A percentile compares a stretch with the other conserved stretches of the same genome.
Evolutionary conservation across 176 grass and related monocot genomes (phyloP).

Genomic region (Leersia perrieri): DNA sequence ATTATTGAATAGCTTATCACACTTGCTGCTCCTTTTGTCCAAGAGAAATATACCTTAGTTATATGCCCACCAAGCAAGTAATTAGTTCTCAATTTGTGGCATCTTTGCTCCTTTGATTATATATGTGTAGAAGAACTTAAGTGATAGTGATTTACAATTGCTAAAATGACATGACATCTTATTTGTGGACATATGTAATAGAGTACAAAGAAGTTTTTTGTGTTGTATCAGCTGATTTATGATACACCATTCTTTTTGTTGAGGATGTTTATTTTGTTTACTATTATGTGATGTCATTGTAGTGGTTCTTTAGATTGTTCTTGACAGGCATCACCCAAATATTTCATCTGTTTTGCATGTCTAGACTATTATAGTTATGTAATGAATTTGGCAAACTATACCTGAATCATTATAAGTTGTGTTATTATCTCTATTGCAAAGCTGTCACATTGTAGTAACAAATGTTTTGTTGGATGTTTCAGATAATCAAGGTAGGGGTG

Average conservation of each 20-base stretch:
- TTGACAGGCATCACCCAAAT: neutral
- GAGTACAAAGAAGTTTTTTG: slow-evolving; percentile 18
- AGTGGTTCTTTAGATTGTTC: neutral
- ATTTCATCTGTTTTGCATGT: neutral
- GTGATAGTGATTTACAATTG: neutral
- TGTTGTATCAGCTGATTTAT: slow-evolving; percentile 8
- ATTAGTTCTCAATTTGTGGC: slow-evolving; percentile 17
- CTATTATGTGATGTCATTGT: neutral
- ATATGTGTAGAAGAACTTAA: neutral
- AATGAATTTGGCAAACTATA: neutral
- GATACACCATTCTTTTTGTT: neutral
- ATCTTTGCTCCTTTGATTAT: neutral
- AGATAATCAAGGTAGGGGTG: slow-evolving; percentile 48
- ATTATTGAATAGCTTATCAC: neutral
- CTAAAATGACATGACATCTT: neutral
- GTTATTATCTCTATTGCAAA: slow-evolving; percentile 28
- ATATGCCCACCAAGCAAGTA: neutral
- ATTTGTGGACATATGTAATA: neutral
- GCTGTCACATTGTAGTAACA: slow-evolving; percentile 12
- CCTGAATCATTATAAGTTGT: slow-evolving; percentile 10
- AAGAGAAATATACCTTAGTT: neutral
- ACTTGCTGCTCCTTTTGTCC: neutral
- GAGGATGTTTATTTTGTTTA: neutral
- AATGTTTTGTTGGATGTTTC: slow-evolving; percentile 24
- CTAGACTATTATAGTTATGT: neutral